Percentiles rank a stretch among this genome's conserved stretches.
Evolutionary conservation across 1,284 basidiomycete species (phyloP).

Genomic region (Cystobasidium slooffiae): DNA sequence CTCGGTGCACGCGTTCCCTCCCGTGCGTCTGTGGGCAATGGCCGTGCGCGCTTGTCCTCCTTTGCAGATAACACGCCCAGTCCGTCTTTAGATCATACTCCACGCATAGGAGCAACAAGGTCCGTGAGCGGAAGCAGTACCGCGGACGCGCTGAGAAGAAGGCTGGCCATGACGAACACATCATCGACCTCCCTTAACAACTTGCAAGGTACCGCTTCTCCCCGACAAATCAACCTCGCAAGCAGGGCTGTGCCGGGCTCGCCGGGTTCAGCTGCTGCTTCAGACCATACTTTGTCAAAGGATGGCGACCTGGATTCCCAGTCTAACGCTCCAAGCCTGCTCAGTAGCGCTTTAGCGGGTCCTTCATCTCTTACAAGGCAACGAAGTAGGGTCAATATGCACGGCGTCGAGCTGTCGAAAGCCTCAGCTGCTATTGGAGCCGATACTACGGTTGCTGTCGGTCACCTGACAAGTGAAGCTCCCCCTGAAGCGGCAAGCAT

Average conservation of each 20-base stretch:
- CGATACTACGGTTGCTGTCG: constrained; percentile 50
- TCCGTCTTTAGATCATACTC: background rate
- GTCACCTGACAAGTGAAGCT: constrained; percentile 49
- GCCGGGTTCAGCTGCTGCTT: constrained; percentile 10
- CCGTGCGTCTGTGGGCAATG: background rate
- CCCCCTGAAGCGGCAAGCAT: constrained; percentile 24
- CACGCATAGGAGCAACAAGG: constrained; percentile 3
- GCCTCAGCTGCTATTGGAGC: constrained; percentile 49
- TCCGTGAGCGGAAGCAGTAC: constrained; percentile 41
- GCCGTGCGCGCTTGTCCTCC: background rate
- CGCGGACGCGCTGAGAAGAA: constrained; percentile 29
- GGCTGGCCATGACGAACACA: constrained; percentile 28
- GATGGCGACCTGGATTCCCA: constrained; percentile 32
- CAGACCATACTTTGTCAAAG: constrained; percentile 12
- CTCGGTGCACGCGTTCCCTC: constrained; percentile 7
- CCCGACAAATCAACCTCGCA: background rate
- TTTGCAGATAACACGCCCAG: background rate
- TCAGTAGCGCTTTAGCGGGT: background rate
- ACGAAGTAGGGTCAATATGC: constrained; percentile 48
- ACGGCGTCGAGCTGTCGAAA: constrained; percentile 49
- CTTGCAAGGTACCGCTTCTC: constrained; percentile 5
- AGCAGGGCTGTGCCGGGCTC: background rate
- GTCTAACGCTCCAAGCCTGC: constrained; percentile 3
- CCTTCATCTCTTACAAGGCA: constrained; percentile 12
- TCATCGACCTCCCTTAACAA: constrained; percentile 45